Base-by-base conservation (phyloP, 257 asterid genomes). In the Solanum piurae region DNA sequence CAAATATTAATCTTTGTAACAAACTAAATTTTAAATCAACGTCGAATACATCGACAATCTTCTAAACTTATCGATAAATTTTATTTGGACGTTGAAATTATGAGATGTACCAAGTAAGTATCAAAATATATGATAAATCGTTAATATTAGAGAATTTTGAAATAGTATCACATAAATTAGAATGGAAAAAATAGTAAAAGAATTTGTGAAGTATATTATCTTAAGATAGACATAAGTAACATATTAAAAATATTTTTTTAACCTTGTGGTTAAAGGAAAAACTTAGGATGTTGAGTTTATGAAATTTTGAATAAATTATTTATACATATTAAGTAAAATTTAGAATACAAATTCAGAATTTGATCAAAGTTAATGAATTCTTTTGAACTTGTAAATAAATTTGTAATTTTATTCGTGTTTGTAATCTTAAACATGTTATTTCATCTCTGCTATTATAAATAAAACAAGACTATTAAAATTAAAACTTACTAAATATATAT, bases 341-440 rank as follows among this genome's bases (percentile, higher is more conserved):
- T 25, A 66, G 7, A 66, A 66, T 5, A 66, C 3, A 69, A 29
- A 29, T 3, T 7, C 1, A 69, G 4, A 6, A 29, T 13, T 29
- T 27, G 12, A 14, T 6, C 23, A 68, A 29, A 68, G 3, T 16
- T 68, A 68, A 68, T 3, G 1, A 6, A 29, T 68, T 29, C 5
- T 13, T 68, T 1, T 68, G 1, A 29, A 68, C 11, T 29, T 33
- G 3, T 66, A 27, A 66, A 66, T 13, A 27, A 66, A 66, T 27
- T 12, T 66, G 0, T 66, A 66, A 12, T 0, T 66, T 12, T 5
- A 66, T 12, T 0, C 1, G 0, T 68, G 0, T 2, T 29, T 29
- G 5, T 68, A 3, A 13, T 29, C 2, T 68, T 27, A 68, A 68
- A 29, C 5, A 14, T 71, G 2, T 14, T 31, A 71, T 71, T 2